These are phyloP conservation scores for Fonsecaea pugnacius DNA, from an alignment of 2,329 filamentous ascomycete species.

Conservation along the genomic window DNA sequence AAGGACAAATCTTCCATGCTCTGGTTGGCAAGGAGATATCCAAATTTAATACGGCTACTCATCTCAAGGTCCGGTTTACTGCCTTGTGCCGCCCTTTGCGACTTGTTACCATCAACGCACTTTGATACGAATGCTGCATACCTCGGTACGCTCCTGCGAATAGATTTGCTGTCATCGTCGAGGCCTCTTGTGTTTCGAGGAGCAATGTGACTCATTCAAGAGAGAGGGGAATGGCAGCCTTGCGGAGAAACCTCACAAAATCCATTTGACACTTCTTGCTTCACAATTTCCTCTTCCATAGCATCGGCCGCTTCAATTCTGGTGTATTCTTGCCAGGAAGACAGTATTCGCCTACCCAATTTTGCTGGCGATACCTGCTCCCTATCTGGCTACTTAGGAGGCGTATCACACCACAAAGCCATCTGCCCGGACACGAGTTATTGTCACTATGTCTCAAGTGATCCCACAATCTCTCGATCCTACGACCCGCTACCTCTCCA, in stretches of 20 bases:
- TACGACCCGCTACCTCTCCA: slow-evolving; percentile 43
- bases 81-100: background rate
- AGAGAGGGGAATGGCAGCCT: background rate
- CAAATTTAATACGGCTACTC: background rate
- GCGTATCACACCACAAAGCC: background rate
- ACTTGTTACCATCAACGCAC: background rate
- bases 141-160: background rate
- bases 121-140: background rate
- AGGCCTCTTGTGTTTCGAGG: background rate
- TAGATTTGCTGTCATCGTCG: background rate
- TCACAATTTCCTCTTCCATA: background rate
- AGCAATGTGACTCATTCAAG: slow-evolving; percentile 1
- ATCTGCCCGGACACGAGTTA: background rate
- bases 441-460: slow-evolving; percentile 13
- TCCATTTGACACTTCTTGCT: background rate
- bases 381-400: background rate
- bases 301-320: background rate
- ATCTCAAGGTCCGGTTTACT: background rate
- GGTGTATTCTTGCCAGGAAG: background rate
- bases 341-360: background rate
- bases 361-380: background rate
- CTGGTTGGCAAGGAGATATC: background rate
- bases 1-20: background rate
- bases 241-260: background rate
- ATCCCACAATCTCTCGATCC: slow-evolving; percentile 28